Conservation (phyloP, 2,329 filamentous ascomycete genomes). For the Tothia fuscella region DNA sequence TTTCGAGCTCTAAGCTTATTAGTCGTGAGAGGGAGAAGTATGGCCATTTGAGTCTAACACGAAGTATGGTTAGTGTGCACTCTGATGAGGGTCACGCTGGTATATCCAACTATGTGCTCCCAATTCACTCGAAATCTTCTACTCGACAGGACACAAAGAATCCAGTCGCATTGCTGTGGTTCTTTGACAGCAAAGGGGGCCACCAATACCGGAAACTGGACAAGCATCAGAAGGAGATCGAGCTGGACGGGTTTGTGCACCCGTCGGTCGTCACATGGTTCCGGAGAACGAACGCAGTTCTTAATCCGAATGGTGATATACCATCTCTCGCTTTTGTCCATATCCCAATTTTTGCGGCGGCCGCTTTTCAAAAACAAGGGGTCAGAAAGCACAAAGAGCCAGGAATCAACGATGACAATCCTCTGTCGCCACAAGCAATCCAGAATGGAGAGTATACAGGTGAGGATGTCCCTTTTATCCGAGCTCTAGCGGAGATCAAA, state of each 20-base stretch:
- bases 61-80: constrained; percentile 30
- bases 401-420: constrained; percentile 34
- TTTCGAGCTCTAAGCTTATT: constrained; percentile 36
- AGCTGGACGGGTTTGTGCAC: constrained; percentile 34
- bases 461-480: constrained; percentile 51
- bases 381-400: constrained; percentile 32
- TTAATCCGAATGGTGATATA: too few species aligned
- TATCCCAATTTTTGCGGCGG: constrained; percentile 36
- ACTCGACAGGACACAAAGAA: constrained; percentile 35
- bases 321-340: constrained; percentile 45
- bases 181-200: constrained; percentile 57
- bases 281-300: too few species aligned
- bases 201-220: constrained; percentile 33
- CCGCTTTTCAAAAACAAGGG: constrained; percentile 30
- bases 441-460: constrained; percentile 27
- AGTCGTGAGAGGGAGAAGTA: constrained; percentile 26
- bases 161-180: constrained; percentile 50
- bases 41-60: constrained; percentile 26
- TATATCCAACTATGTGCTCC: constrained; percentile 44
- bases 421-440: constrained; percentile 30
- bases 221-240: constrained; percentile 17
- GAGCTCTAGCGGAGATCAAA: constrained; percentile 41
- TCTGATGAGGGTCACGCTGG: constrained; percentile 28
- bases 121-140: constrained; percentile 33
- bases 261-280: constrained; percentile 36